Evolutionary conservation across 1,284 basidiomycete species (phyloP).

Genomic region (Laetiporus sulphureus): DNA sequence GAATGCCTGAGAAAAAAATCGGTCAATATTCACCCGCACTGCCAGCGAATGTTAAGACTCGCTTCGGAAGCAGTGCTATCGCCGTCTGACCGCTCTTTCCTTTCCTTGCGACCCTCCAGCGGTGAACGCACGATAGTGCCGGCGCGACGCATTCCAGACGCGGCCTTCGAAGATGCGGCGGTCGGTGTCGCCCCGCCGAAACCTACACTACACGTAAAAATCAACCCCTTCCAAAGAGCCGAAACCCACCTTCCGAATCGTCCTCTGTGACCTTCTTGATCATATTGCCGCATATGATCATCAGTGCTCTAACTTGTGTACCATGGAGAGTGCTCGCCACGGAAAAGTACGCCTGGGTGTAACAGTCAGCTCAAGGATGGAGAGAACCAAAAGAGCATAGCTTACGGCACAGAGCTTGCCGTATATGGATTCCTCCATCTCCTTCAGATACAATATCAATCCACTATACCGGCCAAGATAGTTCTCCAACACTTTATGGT

Average conservation of each 20-base stretch:
- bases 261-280: constrained; percentile 70
- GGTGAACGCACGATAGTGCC: constrained; percentile 73
- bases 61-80: constrained; percentile 68
- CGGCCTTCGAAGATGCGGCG: constrained; percentile 37
- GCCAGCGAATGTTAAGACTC: constrained; percentile 6
- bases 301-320: constrained; percentile 72
- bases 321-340: constrained; percentile 76
- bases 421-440: constrained; percentile 87
- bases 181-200: constrained; percentile 38
- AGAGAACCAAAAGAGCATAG: background rate
- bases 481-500: constrained; percentile 71
- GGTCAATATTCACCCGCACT: no score
- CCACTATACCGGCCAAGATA: constrained; percentile 88
- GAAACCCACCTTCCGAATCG: constrained; percentile 53
- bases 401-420: constrained; percentile 78
- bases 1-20: constrained; percentile 53
- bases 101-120: constrained; percentile 54
- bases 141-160: constrained; percentile 62
- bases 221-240: background rate
- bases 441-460: constrained; percentile 88
- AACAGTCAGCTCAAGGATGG: no score
- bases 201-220: constrained; percentile 26
- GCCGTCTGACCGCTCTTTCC: constrained; percentile 50
- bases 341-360: constrained; percentile 90
- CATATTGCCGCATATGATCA: constrained; percentile 51